A percentile compares a stretch with the other conserved stretches of the same genome.
These are phyloP conservation scores for Selaginella tamariscina DNA, from an alignment of 75 land plant species.

Conservation along the genomic window DNA sequence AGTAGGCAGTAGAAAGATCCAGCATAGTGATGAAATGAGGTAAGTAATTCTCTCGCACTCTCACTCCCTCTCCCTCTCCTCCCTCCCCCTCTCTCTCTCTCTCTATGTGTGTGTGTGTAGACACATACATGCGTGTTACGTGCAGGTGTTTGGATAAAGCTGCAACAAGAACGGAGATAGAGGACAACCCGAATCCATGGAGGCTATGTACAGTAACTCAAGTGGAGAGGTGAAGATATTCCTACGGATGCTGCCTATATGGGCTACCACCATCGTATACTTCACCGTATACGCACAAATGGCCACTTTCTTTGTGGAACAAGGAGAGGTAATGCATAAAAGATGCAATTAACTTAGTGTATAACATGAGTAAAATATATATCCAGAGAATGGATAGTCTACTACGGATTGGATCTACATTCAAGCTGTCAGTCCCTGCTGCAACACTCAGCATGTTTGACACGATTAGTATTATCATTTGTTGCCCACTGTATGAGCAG, in stretches of 20 bases:
- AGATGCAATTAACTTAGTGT: too few species aligned
- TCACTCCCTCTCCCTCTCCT: background rate
- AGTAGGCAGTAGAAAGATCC: background rate
- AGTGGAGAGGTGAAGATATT: slow-evolving; percentile 25
- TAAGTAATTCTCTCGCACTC: background rate
- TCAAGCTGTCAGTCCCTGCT: slow-evolving; percentile 20
- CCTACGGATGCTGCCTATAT: slow-evolving; percentile 39
- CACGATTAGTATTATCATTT: slow-evolving; percentile 33
- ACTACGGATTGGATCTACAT: too few species aligned
- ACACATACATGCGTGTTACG: background rate
- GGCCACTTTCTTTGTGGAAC: slow-evolving; percentile 33
- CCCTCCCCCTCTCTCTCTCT: too few species aligned
- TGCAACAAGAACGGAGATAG: slow-evolving; percentile 24
- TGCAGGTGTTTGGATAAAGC: slow-evolving; percentile 41
- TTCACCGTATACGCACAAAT: slow-evolving; percentile 38
- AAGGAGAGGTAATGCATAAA: slow-evolving; percentile 39
- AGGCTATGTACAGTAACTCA: slow-evolving; percentile 28
- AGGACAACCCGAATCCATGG: slow-evolving; percentile 19
- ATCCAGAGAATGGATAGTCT: too few species aligned
- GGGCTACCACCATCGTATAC: slow-evolving; percentile 37
- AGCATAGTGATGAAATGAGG: background rate
- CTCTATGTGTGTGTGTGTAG: too few species aligned
- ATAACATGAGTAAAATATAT: too few species aligned
- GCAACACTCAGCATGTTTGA: slow-evolving; percentile 35
- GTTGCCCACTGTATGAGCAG: slow-evolving; percentile 46